phyloP scores from a whole-genome alignment of 441 rosid genomes.

The Geranium incanum region DNA sequence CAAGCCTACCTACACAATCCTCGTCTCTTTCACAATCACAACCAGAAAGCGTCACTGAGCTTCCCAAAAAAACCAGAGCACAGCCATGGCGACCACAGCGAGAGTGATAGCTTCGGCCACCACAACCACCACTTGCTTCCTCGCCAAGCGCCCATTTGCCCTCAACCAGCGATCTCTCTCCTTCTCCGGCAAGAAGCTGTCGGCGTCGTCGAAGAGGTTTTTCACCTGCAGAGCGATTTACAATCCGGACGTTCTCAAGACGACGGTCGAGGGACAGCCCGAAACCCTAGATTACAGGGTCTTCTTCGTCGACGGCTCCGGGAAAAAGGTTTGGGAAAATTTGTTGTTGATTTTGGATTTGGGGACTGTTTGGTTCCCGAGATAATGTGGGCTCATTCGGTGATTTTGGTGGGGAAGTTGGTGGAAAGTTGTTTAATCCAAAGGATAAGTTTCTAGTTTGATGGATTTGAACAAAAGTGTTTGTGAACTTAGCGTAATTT shows the following conservation, averaged over 20 bases:
- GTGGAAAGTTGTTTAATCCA: neutral
- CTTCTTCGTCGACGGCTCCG: slow-evolving; percentile 61
- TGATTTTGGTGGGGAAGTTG: neutral
- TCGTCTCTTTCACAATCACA: neutral
- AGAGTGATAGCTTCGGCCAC: slow-evolving; percentile 33
- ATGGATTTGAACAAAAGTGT: too few species aligned
- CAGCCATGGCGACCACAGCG: slow-evolving; percentile 34
- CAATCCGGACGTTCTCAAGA: slow-evolving; percentile 45
- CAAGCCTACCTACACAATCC: neutral
- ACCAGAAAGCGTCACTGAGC: slow-evolving; percentile 5
- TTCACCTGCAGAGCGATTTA: slow-evolving; percentile 65
- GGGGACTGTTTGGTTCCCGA: neutral
- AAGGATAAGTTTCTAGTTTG: neutral
- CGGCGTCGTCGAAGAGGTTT: slow-evolving; percentile 35
- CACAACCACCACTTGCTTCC: slow-evolving; percentile 39
- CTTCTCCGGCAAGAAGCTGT: slow-evolving; percentile 24
- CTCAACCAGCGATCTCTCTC: slow-evolving; percentile 22
- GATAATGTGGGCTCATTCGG: slow-evolving; percentile 4
- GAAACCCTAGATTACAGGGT: slow-evolving; percentile 83
- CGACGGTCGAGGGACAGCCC: slow-evolving; percentile 71
- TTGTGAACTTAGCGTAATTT: neutral
- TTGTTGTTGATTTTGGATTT: neutral
- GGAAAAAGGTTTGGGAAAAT: slow-evolving; percentile 51
- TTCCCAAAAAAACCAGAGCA: neutral
- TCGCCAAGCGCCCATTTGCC: slow-evolving; percentile 32